Evolutionary conservation across 208 protist genomes (phyloP).

Genomic region (Trichomonas vaginalis): DNA sequence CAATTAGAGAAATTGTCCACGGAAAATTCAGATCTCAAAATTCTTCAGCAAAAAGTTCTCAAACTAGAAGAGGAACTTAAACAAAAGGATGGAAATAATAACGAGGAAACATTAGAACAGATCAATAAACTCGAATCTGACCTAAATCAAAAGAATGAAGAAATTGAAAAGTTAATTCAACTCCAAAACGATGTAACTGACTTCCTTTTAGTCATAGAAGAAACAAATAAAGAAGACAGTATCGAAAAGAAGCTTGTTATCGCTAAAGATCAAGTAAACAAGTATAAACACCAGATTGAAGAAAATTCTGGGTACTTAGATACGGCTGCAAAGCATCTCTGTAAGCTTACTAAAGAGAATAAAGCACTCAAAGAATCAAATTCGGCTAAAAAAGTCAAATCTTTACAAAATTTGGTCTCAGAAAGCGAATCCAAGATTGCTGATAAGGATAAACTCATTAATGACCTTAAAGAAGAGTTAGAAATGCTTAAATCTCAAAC

Average conservation of each 20-base stretch:
- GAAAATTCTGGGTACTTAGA: not conserved
- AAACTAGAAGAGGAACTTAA: not conserved
- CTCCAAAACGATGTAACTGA: not conserved
- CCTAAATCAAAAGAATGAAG: too few species aligned
- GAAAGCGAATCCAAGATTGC: too few species aligned
- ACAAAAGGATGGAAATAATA: not conserved
- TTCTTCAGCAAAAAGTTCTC: not conserved
- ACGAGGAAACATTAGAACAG: too few species aligned
- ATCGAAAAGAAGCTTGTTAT: not conserved
- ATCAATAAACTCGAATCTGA: too few species aligned
- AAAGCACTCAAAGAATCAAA: too few species aligned
- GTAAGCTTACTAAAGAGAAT: not conserved
- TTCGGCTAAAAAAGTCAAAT: too few species aligned
- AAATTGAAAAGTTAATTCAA: too few species aligned
- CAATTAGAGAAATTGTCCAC: not conserved
- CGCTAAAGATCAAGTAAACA: not conserved
- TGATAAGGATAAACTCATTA: too few species aligned
- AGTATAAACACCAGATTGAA: not conserved
- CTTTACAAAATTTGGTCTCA: too few species aligned
- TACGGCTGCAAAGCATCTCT: not conserved
- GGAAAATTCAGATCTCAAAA: not conserved
- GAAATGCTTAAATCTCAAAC: too few species aligned
- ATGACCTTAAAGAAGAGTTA: too few species aligned
- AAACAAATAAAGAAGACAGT: not conserved
- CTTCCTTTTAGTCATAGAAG: not conserved